Evolutionary conservation across 2,329 filamentous ascomycete species (phyloP), one percentile per base, ranked within the genome.

Genomic region (Talaromyces sp.): DNA sequence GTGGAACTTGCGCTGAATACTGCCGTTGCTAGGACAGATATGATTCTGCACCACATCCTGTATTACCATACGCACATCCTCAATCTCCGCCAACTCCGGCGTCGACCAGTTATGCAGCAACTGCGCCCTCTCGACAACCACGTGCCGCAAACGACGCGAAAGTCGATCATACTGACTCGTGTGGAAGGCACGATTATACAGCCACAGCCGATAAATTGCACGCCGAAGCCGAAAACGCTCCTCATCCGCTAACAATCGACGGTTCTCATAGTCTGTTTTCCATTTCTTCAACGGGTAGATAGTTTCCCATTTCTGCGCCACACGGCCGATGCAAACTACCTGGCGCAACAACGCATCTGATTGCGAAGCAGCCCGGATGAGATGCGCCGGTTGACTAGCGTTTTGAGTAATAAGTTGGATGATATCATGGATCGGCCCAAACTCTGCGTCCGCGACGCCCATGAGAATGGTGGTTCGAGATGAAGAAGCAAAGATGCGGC

Each of bases 201-300:
- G 79, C 85, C 85, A 87, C 11, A 85, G 73, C 8, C 85, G 80
- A 69, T 87, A 88, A 9, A 86, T 73, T 9, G 85, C 85, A 44
- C 84, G 79, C 11, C 85, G 80, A 11, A 87, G 69, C 5, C 76
- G 75, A 57, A 79, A 81, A 3, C 80, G 78, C 69, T 88, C 85
- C 1, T 75, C 64, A 39, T 66, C 64, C 0, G 77, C 80, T 55
- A 88, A 73, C 2, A 83, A 77, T 9, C 85, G 82, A 9, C 85
- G 81, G 62, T 81, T 76, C 62, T 82, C 81, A 65, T 78, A 86
- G 67, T 85, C 80, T 62, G 76, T 69, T 67, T 85, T 86, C 85
- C 85, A 88, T 70, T 86, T 86, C 73, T 86, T 85, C 69, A 83
- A 79, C 0, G 84, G 84, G 68, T 86, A 88, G n/a, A 87, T 79